Conservation (phyloP, 2,329 filamentous ascomycete genomes). For the Hymenoscyphus repandus region DNA sequence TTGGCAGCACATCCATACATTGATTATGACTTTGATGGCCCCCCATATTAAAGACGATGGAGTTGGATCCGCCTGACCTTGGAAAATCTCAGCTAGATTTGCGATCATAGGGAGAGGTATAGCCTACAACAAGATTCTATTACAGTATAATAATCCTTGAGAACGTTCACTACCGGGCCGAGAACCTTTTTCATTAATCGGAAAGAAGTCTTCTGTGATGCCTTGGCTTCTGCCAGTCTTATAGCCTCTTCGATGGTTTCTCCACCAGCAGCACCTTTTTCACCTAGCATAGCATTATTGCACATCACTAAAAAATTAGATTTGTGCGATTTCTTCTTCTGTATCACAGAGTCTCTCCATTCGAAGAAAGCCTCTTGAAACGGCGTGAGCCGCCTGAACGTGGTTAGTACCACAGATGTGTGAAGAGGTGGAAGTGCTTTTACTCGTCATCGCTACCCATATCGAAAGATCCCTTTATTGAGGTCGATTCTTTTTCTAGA, state of each 20-base stretch:
- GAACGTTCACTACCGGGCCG: background rate
- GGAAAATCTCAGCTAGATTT: no score
- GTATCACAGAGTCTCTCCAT: background rate
- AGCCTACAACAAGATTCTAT: no score
- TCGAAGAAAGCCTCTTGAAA: background rate
- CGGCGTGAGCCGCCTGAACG: background rate
- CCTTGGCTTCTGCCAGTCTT: background rate
- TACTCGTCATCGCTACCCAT: no score
- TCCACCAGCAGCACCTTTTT: background rate
- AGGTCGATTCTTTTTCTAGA: no score
- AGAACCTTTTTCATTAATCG: background rate
- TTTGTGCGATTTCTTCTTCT: background rate
- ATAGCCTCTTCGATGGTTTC: background rate
- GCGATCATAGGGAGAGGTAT: no score
- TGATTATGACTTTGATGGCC: no score
- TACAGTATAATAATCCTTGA: background rate
- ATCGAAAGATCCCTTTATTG: no score
- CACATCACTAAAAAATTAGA: background rate
- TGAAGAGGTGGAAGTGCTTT: no score
- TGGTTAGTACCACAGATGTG: background rate
- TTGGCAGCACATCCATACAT: no score
- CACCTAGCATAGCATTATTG: background rate
- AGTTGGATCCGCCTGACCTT: no score
- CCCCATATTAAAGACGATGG: no score
- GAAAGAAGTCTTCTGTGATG: background rate